A percentile compares a stretch with the other conserved stretches of the same genome.
Conservation (phyloP, 2,329 filamentous ascomycete species). For the Colletotrichum nymphaeae region DNA sequence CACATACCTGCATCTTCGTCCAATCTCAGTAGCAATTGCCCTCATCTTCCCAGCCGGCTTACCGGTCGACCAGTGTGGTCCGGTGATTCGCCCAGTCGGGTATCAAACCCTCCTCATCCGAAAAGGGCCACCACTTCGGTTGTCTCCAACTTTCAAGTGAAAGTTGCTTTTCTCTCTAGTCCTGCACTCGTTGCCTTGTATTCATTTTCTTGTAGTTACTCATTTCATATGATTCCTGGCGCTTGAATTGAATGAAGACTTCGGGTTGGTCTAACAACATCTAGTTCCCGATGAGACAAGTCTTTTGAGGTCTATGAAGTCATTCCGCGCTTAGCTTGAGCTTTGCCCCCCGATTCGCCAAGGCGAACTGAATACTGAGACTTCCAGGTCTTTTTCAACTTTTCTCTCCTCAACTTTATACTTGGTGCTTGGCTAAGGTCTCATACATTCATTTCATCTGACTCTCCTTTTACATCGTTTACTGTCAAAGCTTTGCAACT, state of each 20-base stretch:
- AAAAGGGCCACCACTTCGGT: constrained; percentile 25
- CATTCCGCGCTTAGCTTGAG: constrained; percentile 3
- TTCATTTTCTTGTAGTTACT: background rate
- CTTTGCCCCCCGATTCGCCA: constrained; percentile 8
- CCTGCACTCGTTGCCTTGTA: background rate
- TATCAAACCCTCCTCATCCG: constrained; percentile 18
- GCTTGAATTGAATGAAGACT: background rate
- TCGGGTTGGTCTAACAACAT: too few species aligned
- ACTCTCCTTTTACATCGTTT: background rate
- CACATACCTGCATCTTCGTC: background rate
- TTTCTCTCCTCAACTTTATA: background rate
- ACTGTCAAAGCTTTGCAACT: background rate
- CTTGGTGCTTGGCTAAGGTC: too few species aligned
- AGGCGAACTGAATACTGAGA: background rate
- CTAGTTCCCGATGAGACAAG: background rate
- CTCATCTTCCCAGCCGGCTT: background rate
- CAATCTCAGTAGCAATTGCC: background rate
- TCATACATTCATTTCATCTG: background rate
- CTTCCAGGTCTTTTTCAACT: background rate
- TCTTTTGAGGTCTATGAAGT: constrained; percentile 27
- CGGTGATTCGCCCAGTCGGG: constrained; percentile 6
- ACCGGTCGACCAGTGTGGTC: background rate
- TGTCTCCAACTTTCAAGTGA: background rate
- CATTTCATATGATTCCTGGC: too few species aligned
- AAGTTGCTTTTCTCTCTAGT: background rate